Evolutionary conservation across 2,329 filamentous ascomycete species (phyloP).

Genomic region (Aulographum hederae): DNA sequence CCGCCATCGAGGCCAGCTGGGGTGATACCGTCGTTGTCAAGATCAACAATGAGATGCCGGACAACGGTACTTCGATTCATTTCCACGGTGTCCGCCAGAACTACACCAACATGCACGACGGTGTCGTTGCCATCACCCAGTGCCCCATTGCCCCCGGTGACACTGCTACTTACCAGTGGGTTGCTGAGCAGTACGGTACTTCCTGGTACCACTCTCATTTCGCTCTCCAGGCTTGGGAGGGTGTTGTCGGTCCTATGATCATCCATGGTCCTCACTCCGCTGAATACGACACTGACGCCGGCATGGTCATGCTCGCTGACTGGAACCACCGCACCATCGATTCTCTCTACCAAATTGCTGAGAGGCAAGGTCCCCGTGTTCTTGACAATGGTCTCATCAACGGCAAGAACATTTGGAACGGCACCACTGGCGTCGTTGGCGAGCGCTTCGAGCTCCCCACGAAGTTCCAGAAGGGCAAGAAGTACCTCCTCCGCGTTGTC

Average conservation of each 20-base stretch:
- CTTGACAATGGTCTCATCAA: slow-evolving; percentile 26
- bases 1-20: slow-evolving; percentile 5
- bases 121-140: slow-evolving; percentile 6
- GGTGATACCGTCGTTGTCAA: slow-evolving; percentile 6
- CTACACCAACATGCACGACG: slow-evolving; percentile 5
- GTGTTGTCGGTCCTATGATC: slow-evolving; percentile 21
- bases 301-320: slow-evolving; percentile 22
- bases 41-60: slow-evolving; percentile 3
- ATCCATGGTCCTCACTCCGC: slow-evolving; percentile 23
- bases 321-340: slow-evolving; percentile 23
- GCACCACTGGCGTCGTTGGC: slow-evolving; percentile 11
- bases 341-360: slow-evolving; percentile 14
- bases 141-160: slow-evolving; percentile 5
- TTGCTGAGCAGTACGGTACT: slow-evolving; percentile 20
- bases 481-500: slow-evolving; percentile 14
- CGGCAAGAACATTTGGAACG: slow-evolving; percentile 20
- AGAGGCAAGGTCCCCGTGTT: slow-evolving; percentile 14
- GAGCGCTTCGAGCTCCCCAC: slow-evolving; percentile 5
- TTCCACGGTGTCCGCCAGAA: slow-evolving; percentile 5
- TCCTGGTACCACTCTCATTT: slow-evolving; percentile 25
- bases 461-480: slow-evolving; percentile 9
- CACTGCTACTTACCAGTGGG: slow-evolving; percentile 16
- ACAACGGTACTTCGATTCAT: slow-evolving; percentile 6
- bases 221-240: slow-evolving; percentile 21
- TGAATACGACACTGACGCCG: slow-evolving; percentile 25